Base-by-base conservation (phyloP, 208 protist genomes). In the Leishmania lainsoni region DNA sequence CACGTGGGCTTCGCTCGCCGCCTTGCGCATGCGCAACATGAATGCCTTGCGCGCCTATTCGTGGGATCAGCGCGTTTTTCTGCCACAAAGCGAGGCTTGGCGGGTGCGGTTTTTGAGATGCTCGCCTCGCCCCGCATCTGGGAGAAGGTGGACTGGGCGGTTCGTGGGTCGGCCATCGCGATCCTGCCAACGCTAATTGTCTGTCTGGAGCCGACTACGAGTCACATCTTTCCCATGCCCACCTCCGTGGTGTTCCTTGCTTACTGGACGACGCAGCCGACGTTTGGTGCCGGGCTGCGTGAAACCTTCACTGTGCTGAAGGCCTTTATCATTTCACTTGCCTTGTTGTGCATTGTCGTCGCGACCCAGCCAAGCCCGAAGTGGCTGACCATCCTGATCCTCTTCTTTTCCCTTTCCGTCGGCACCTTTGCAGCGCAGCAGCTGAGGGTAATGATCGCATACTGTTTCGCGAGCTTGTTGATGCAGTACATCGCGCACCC, bases 231-330 rank as follows among this genome's bases (percentile, higher is more conserved):
- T 71, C 92, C 94, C 5, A 59, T 92, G 56, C 89, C 86, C 32
- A 86, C 92, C 42, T 94, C 91, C 48, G 89, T 90, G 17, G 89
- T 95, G 45, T 89, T 92, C 45, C 91, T 92, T 75, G 94, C 94
- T 26, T 97, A 91, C 81, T 97, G 94, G 92, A 96, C 95, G 69
- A 92, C 87, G 32, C 84, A 89, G 88, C 94, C 94, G 48, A 97
- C 92, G 16, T 89, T 97, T 71, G 94, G 94, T 78, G 81, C 83
- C n/a, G 94, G 92, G 48, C 80, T 97, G 78, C 87, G 90, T 6
- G 92, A 96, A 83, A 87, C 92, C 29, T 88, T 89, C 70, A 83
- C 92, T 35, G 83, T 89, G 29, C 69, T 97, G 45, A 97, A 97
- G 71, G 92, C 91, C 29, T 94, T 94, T 79, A 87, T 88, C 29